Evolutionary conservation across 257 asterid genomes (phyloP), one percentile per base, ranked within the genome.

Genomic region (Verbena officinalis): DNA sequence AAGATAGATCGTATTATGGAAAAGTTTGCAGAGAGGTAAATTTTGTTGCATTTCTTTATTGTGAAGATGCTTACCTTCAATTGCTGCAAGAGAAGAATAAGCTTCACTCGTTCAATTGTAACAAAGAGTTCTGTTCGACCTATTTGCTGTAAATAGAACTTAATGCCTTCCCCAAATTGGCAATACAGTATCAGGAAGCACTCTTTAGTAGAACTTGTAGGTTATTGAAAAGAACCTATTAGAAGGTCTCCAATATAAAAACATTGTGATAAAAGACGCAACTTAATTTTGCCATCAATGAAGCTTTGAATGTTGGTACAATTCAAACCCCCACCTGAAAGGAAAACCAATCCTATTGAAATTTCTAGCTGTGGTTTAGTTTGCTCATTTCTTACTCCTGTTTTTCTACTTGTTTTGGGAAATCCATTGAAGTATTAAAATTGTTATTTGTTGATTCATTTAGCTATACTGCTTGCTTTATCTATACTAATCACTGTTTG

Each of bases 1-100:
- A 94, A 90, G 86, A 91, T 94, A 76, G 99, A 94, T 73, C 96
- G 98, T 69, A 90, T 94, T 52, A 94, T 94, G 97, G 99, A 94
- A 77, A 94, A 94, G 74, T 90, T 94, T 73, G 99, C 99, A 33
- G 99, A 90, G 82, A 93, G 99, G 99, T 90, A 62, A 30, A 39
- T 44, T 24, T 51, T 72, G 62, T 57, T 27, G 22, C 59, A 15
- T 52, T 50, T 58, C 23, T 59, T 49, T 62, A 3, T 56, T 20
- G 42, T 34, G 50, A 22, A 36, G 52, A 50, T 69, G 60, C 48
- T 13, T 22, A 64, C 50, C 40, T 69, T 30, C 9, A 22, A 39
- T 40, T 55, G 20, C 57, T 21, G 27, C 6, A 19, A 51, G 16
- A 50, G 64, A 51, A 20, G 7, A 65, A 59, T 58, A 42, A 38